phyloP scores from a whole-genome alignment of 108 stramenopile genomes.

The Pseudonitzschia multistriata region DNA sequence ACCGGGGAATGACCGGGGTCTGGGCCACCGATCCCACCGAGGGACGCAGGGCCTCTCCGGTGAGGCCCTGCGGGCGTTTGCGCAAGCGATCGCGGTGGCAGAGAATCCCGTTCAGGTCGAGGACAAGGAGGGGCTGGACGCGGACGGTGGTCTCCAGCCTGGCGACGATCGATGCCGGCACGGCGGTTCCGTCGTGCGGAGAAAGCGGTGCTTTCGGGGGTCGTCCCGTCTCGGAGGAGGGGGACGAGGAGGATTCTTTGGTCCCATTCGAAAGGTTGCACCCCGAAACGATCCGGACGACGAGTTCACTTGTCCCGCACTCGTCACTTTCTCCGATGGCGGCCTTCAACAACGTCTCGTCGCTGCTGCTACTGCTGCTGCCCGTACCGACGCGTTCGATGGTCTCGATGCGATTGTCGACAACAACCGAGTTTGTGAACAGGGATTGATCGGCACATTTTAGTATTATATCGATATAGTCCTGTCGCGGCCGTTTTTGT shows the following conservation, averaged over 20 bases:
- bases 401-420: not conserved
- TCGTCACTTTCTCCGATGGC: no score
- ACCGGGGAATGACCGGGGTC: slow-evolving; percentile 68
- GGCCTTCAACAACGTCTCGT: no score
- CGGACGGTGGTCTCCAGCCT: slow-evolving; percentile 2
- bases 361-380: not conserved
- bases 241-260: not conserved
- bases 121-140: slow-evolving; percentile 66
- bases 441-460: not conserved
- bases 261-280: not conserved
- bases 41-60: slow-evolving; percentile 29
- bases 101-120: slow-evolving; percentile 85
- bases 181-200: no score
- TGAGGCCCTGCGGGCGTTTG: not conserved
- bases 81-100: slow-evolving; percentile 66
- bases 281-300: not conserved
- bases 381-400: not conserved
- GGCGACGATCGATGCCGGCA: no score
- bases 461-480: slow-evolving; percentile 1
- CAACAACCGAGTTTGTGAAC: not conserved
- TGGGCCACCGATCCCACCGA: slow-evolving; percentile 46
- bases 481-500: not conserved
- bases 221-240: no score
- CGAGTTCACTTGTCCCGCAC: no score
- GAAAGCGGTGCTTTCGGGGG: no score